These are phyloP conservation scores for Colletotrichum brevisporum DNA, from an alignment of 2,329 filamentous ascomycete species.

Conservation along the genomic window DNA sequence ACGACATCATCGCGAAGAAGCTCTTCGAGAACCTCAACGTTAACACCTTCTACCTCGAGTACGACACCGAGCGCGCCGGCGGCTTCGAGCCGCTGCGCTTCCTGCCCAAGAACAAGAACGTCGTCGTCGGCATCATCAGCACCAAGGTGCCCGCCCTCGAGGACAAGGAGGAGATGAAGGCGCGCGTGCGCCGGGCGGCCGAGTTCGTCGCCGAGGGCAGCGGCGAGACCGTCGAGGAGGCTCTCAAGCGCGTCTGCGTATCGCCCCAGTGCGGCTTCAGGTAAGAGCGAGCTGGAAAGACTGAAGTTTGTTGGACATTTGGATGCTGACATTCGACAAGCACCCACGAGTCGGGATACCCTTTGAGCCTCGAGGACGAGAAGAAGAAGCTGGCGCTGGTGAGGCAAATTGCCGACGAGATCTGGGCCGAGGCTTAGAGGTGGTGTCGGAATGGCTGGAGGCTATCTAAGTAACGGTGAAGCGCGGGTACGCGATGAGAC, in stretches of 20 bases:
- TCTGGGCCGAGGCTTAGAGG: constrained; percentile 67
- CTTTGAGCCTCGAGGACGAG: constrained; percentile 78
- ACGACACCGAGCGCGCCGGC: constrained; percentile 75
- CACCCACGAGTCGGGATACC: constrained; percentile 81
- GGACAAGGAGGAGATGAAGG: constrained; percentile 74
- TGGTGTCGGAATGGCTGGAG: background rate
- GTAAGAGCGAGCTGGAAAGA: background rate
- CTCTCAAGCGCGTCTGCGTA: constrained; percentile 76
- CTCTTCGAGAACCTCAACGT: constrained; percentile 75
- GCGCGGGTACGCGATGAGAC: too few relatives aligned
- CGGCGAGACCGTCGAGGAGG: constrained; percentile 74
- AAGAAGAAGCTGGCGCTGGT: constrained; percentile 80
- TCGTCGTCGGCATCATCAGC: constrained; percentile 75
- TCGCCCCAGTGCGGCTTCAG: constrained; percentile 81
- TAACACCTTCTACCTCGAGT: constrained; percentile 79
- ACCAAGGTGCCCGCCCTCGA: constrained; percentile 75
- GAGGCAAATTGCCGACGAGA: constrained; percentile 78
- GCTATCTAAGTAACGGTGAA: too few relatives aligned
- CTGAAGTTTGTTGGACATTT: background rate
- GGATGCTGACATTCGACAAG: constrained; percentile 45
- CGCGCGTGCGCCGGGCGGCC: constrained; percentile 71
- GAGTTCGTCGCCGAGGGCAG: constrained; percentile 79
- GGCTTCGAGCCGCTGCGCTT: constrained; percentile 76
- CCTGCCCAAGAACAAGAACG: constrained; percentile 72
- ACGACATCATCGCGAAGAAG: constrained; percentile 77